phyloP scores from a whole-genome alignment of 495 filamentous ascomycete genomes.

The Penicillium cosmopolitanum region DNA sequence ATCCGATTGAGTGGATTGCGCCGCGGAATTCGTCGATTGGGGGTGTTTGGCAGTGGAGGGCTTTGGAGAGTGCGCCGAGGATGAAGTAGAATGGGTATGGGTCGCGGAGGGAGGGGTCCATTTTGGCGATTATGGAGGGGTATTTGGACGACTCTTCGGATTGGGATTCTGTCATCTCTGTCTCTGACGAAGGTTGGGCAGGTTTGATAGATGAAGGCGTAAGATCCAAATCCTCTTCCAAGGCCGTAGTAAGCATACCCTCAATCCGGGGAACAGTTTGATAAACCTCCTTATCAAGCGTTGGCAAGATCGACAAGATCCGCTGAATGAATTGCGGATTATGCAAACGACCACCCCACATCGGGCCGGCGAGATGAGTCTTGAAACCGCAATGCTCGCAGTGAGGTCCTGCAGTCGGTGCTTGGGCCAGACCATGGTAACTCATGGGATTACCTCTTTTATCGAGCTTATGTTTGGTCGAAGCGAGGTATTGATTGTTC shows the following conservation, averaged over 20 bases:
- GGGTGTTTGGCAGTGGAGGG: constrained; percentile 76
- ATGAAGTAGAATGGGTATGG: constrained; percentile 84
- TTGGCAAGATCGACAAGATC: constrained; percentile 69
- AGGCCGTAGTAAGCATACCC: constrained; percentile 87
- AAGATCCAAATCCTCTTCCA: constrained; percentile 67
- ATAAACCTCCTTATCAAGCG: constrained; percentile 65
- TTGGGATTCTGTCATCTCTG: constrained; percentile 8
- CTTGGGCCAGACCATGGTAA: constrained; percentile 74
- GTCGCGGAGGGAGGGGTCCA: constrained; percentile 62
- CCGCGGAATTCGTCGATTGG: constrained; percentile 73
- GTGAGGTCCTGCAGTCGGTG: constrained; percentile 58
- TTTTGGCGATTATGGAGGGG: constrained; percentile 39
- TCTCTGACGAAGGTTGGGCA: no score
- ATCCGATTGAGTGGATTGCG: constrained; percentile 78
- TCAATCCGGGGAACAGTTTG: constrained; percentile 78
- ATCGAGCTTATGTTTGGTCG: constrained; percentile 61
- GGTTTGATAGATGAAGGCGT: constrained; percentile 14
- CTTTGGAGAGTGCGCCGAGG: constrained; percentile 69
- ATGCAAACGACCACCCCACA: constrained; percentile 92
- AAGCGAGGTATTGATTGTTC: constrained; percentile 74
- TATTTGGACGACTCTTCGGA: constrained; percentile 4
- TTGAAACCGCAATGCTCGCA: constrained; percentile 87
- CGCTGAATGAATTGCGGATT: constrained; percentile 76
- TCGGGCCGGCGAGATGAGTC: constrained; percentile 86
- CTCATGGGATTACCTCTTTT: constrained; percentile 72